Conservation (phyloP, 345 rosid genomes). For the Heritiera littoralis region DNA sequence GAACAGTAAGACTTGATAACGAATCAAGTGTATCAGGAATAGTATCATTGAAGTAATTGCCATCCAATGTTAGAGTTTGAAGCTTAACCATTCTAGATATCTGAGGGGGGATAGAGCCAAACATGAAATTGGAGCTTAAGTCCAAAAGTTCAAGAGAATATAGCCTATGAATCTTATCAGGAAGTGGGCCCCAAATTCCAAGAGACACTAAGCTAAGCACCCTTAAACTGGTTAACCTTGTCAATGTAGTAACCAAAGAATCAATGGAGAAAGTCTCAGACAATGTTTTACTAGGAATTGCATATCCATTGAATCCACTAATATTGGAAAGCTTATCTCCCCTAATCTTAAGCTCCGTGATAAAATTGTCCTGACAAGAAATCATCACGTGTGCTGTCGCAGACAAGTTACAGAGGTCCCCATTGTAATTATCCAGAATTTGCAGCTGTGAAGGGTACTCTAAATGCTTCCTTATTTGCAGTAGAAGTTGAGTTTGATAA, state of each 20-base stretch:
- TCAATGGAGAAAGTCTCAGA: constrained; percentile 73
- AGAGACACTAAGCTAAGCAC: constrained; percentile 77
- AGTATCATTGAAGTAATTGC: constrained; percentile 70
- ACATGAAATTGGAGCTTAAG: constrained; percentile 82
- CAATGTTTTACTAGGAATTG: constrained; percentile 66
- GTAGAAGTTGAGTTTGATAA: constrained; percentile 62
- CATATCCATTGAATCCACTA: constrained; percentile 53
- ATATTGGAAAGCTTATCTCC: constrained; percentile 70
- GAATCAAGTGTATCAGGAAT: constrained; percentile 71
- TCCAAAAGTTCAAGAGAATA: constrained; percentile 77
- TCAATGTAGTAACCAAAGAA: constrained; percentile 77
- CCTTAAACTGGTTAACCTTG: constrained; percentile 79
- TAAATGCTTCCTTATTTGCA: constrained; percentile 79
- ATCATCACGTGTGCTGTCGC: constrained; percentile 59
- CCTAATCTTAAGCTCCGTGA: constrained; percentile 79
- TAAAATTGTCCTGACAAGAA: constrained; percentile 56
- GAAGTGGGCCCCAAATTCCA: constrained; percentile 90
- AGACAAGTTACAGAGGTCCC: constrained; percentile 68
- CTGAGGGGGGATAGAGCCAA: constrained; percentile 70
- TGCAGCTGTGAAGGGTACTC: constrained; percentile 75
- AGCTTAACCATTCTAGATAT: constrained; percentile 76
- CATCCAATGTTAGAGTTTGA: constrained; percentile 64
- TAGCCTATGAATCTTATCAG: constrained; percentile 82
- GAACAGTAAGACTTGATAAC: constrained; percentile 56
- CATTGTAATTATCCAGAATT: constrained; percentile 58